Evolutionary conservation across 495 filamentous ascomycete genomes (phyloP), one percentile per base, ranked within the genome.

Genomic region (Emericellopsis terricola): DNA sequence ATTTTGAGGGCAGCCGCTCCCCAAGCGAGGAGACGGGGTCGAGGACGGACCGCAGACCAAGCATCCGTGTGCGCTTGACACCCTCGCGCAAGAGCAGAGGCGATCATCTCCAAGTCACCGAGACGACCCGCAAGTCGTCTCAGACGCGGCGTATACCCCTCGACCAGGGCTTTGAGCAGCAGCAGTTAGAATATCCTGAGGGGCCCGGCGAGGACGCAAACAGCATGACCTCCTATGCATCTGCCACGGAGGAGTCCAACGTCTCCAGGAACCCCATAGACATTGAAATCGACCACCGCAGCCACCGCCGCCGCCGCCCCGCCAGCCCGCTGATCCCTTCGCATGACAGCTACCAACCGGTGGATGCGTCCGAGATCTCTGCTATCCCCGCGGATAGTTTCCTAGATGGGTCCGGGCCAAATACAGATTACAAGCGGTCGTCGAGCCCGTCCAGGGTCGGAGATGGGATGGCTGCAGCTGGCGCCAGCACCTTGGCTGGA

Each of bases 61-160:
- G 85, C 57, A 89, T 99, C 28, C 74, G 89, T 44, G 89, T 99
- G 36, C 83, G 87, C 46, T 72, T 99, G 32, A 94, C 85, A 21
- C 89, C 91, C 19, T 89, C 62, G 31, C 60, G 55, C 20, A 51
- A 57, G 30, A 59, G 61, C 17, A 65, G 58, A 31, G 70, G 73
- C 48, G 78, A 85, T 33, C 42, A 75, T 41, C 76, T 93, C 38
- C 72, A 86, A 44, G 82, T 93, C 48, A 89, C 81, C 19, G 73
- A 83, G 49, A 59, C 52, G 28, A 41, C 47, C 17, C 57, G 72
- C 63, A 53, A 64, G 36, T 33, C 42, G 49, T 55, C 73, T 64
- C 37, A 73, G 65, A 59, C 73, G 69, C 38, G 77, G 65, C 16
- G 50, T 15, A 40, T 51, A 70, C 76, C 55, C 71, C 49, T 76